Percentiles rank a stretch among this genome's conserved stretches.
phyloP scores from a whole-genome alignment of 257 asterid species.

The Salvia hispanica region DNA sequence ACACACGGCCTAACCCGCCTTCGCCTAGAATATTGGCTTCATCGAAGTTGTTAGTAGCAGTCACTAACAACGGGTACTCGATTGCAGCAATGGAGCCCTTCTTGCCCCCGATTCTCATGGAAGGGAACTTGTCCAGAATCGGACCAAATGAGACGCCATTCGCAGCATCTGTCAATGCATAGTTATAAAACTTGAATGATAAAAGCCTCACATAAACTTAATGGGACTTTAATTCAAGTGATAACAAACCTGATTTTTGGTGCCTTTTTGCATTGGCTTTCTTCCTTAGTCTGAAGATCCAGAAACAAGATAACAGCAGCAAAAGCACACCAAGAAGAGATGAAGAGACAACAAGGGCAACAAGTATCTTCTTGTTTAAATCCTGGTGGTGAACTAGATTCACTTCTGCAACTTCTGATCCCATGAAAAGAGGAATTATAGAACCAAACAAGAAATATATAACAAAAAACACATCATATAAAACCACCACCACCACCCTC shows the following conservation, averaged over 20 bases:
- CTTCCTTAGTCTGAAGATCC: constrained; percentile 67
- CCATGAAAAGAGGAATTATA: constrained; percentile 26
- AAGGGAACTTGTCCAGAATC: constrained; percentile 55
- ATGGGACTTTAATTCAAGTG: neutral
- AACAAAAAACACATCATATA: neutral
- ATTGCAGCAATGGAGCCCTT: constrained; percentile 64
- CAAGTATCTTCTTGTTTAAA: constrained; percentile 70
- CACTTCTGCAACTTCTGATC: constrained; percentile 53
- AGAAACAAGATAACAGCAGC: constrained; percentile 53
- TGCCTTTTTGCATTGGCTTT: constrained; percentile 40
- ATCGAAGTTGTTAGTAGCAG: constrained; percentile 77
- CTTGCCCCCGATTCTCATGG: constrained; percentile 51
- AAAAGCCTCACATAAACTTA: constrained; percentile 11
- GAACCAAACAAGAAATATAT: constrained; percentile 2
- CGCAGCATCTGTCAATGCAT: constrained; percentile 32
- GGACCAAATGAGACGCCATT: constrained; percentile 63
- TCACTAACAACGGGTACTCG: constrained; percentile 63
- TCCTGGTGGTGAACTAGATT: constrained; percentile 74
- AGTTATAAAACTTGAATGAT: neutral
- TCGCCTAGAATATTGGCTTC: constrained; percentile 69
- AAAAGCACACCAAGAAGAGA: constrained; percentile 67
- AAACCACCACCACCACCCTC: constrained; percentile 16
- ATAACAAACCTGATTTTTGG: constrained; percentile 48
- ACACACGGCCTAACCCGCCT: constrained; percentile 76
- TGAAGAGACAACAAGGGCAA: constrained; percentile 76